Percentiles rank a stretch among this genome's conserved stretches.
phyloP scores from a whole-genome alignment of 495 filamentous ascomycete genomes.

The Terfezia boudieri region DNA sequence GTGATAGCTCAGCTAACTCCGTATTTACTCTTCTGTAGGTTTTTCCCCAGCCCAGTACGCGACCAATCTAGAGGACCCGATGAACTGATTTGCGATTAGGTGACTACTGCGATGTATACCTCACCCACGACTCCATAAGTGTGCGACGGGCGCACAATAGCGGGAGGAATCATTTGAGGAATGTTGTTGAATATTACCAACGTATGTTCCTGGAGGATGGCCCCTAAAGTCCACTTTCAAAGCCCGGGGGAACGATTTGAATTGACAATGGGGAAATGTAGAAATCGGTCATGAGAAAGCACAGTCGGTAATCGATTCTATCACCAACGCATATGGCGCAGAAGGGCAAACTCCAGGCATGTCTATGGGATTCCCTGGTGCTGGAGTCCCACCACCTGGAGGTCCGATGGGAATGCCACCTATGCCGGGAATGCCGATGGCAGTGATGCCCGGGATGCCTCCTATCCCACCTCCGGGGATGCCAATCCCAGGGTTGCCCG shows the following conservation, averaged over 20 bases:
- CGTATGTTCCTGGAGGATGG: slow-evolving; percentile 27
- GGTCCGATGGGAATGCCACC: background rate
- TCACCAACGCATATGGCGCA: slow-evolving; percentile 81
- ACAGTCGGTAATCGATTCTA: slow-evolving; percentile 91
- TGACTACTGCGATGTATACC: slow-evolving; percentile 99
- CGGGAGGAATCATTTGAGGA: slow-evolving; percentile 86
- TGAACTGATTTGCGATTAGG: slow-evolving; percentile 29
- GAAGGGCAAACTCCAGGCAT: slow-evolving; percentile 58
- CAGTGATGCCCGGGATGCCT: slow-evolving; percentile 20
- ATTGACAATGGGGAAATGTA: slow-evolving; percentile 17
- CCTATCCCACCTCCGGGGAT: slow-evolving; percentile 25
- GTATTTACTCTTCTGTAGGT: slow-evolving; percentile 47
- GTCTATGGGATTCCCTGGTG: slow-evolving; percentile 4
- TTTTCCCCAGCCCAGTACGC: slow-evolving; percentile 3
- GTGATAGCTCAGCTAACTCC: slow-evolving; percentile 5
- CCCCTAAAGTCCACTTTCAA: too few relatives aligned
- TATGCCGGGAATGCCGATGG: slow-evolving; percentile 11
- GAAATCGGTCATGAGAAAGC: slow-evolving; percentile 98
- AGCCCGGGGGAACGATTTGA: background rate
- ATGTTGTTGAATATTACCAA: slow-evolving; percentile 97
- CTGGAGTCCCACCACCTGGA: slow-evolving; percentile 6
- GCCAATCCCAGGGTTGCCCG: slow-evolving; percentile 42
- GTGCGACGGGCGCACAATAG: slow-evolving; percentile 96
- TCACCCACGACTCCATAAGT: slow-evolving; percentile 99
- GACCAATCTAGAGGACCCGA: background rate